A percentile compares a stretch with the other conserved stretches of the same genome.
Evolutionary conservation across 495 filamentous ascomycete genomes (phyloP).

Genomic region (Penicillium salamii): DNA sequence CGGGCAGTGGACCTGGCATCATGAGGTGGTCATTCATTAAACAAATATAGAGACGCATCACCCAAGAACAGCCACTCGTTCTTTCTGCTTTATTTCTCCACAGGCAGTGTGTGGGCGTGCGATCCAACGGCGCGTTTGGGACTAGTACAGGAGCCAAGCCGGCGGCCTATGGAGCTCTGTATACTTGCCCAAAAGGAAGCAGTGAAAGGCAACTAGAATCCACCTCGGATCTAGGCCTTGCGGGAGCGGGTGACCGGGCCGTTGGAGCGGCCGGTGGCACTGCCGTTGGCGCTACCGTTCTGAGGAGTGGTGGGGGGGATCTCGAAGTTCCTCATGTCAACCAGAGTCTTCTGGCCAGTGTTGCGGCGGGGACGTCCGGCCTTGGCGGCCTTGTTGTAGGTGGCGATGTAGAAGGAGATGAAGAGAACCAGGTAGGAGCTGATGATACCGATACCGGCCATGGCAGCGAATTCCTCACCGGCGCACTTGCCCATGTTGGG

Average conservation of each 20-base stretch:
- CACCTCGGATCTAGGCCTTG: conserved; percentile 38
- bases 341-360: conserved; percentile 49
- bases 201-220: background rate
- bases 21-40: conserved; percentile 48
- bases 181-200: background rate
- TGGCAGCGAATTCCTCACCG: conserved; percentile 95
- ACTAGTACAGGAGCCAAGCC: conserved; percentile 2
- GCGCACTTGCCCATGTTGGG: conserved; percentile 84
- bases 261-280: conserved; percentile 39
- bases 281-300: conserved; percentile 32
- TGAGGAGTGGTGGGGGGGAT: conserved; percentile 34
- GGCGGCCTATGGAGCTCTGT: background rate
- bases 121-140: conserved; percentile 3
- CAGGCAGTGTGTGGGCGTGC: conserved; percentile 16
- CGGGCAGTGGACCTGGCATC: conserved; percentile 36
- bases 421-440: conserved; percentile 94
- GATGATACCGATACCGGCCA: conserved; percentile 87
- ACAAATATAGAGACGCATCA: conserved; percentile 29
- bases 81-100: conserved; percentile 10
- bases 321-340: conserved; percentile 55
- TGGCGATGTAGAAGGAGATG: conserved; percentile 97
- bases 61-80: conserved; percentile 16
- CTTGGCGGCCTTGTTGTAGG: conserved; percentile 87
- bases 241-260: conserved; percentile 48
- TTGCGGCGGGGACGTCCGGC: conserved; percentile 49